Percentiles rank a stretch among this genome's conserved stretches.
phyloP scores from a whole-genome alignment of 768 basidiomycete species.

The Sistotremastrum suecicum region DNA sequence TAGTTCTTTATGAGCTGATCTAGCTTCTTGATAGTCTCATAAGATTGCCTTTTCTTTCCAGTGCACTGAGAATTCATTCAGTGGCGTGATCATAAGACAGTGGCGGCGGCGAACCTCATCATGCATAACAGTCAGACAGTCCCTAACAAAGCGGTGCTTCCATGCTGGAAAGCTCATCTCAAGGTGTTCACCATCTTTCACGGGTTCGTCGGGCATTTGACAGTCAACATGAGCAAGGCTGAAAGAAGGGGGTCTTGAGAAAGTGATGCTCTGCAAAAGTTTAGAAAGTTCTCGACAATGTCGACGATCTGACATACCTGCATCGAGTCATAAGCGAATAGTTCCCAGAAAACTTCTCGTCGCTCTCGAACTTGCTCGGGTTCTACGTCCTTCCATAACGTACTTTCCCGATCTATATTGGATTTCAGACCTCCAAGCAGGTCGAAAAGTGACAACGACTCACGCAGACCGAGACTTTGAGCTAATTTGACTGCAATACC shows the following conservation, averaged over 20 bases:
- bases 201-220: constrained; percentile 39
- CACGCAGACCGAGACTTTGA: constrained; percentile 61
- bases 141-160: constrained; percentile 56
- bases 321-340: constrained; percentile 56
- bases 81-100: too few relatives aligned
- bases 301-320: constrained; percentile 29
- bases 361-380: constrained; percentile 41
- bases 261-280: constrained; percentile 51
- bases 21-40: constrained; percentile 50
- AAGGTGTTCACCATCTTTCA: constrained; percentile 31
- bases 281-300: constrained; percentile 25
- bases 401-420: constrained; percentile 48
- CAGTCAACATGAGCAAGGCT: constrained; percentile 53
- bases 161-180: constrained; percentile 59
- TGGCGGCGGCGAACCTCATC: constrained; percentile 52
- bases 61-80: too few relatives aligned
- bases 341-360: constrained; percentile 59
- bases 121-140: constrained; percentile 55
- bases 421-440: constrained; percentile 6
- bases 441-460: constrained; percentile 14
- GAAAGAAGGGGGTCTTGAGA: constrained; percentile 57
- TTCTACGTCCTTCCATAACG: constrained; percentile 49
- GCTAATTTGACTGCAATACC: constrained; percentile 57
- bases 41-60: constrained; percentile 39
- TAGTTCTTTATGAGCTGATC: constrained; percentile 53